These are phyloP conservation scores for Echria macrotheca DNA, from an alignment of 495 filamentous ascomycete genomes.

Conservation along the genomic window DNA sequence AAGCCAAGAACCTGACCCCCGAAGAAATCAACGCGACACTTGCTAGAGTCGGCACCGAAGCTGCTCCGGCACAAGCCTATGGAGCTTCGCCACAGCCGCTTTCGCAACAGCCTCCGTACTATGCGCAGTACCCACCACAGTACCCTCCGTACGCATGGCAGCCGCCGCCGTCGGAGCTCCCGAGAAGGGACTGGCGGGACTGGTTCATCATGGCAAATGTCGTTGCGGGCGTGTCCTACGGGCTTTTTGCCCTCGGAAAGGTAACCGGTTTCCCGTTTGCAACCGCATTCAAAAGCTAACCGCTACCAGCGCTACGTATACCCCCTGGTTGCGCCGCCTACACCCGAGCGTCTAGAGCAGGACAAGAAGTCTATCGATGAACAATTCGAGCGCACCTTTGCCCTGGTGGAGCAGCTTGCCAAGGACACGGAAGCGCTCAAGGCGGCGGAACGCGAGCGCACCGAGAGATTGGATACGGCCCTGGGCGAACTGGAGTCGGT, in stretches of 20 bases:
- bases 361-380: constrained; percentile 91
- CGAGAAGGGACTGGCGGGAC: constrained; percentile 91
- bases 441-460: constrained; percentile 74
- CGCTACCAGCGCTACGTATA: constrained; percentile 74
- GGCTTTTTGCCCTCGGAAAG: constrained; percentile 81
- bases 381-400: constrained; percentile 84
- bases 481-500: constrained; percentile 79
- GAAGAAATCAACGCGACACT: constrained; percentile 88
- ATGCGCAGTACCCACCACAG: constrained; percentile 59
- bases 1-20: constrained; percentile 94
- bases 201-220: constrained; percentile 98
- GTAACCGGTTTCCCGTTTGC: too few relatives aligned
- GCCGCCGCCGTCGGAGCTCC: constrained; percentile 56
- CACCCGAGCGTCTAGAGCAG: constrained; percentile 82
- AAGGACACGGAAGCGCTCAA: constrained; percentile 87
- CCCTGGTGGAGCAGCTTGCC: constrained; percentile 82
- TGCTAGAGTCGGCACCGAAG: constrained; percentile 58
- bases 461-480: constrained; percentile 75
- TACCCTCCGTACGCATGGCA: constrained; percentile 58
- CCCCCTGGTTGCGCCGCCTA: constrained; percentile 88
- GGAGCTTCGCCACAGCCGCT: constrained; percentile 46
- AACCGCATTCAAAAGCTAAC: too few relatives aligned
- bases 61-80: constrained; percentile 48
- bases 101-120: constrained; percentile 46
- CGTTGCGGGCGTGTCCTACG: constrained; percentile 78